phyloP scores from a whole-genome alignment of 306 rosid genomes.

The Castanea mollissima region DNA sequence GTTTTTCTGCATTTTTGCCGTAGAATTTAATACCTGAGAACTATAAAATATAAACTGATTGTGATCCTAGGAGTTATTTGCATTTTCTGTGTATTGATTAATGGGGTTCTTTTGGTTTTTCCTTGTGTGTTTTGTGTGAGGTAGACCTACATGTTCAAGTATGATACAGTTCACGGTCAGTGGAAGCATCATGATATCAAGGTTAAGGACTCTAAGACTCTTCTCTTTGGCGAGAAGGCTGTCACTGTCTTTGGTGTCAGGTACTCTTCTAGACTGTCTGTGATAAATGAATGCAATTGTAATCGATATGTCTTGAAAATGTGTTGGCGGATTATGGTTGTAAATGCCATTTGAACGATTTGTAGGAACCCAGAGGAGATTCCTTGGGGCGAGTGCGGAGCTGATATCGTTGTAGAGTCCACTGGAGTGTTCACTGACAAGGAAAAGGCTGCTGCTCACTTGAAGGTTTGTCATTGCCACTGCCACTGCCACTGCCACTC shows the following conservation, averaged over 20 bases:
- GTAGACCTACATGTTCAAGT: slow-evolving; percentile 78
- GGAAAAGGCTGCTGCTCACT: slow-evolving; percentile 62
- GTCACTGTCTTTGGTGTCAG: slow-evolving; percentile 60
- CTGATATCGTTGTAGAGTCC: slow-evolving; percentile 54
- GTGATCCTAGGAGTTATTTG: background rate
- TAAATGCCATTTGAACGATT: background rate
- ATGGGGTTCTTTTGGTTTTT: background rate
- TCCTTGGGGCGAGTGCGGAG: slow-evolving; percentile 59
- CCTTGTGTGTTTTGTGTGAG: background rate
- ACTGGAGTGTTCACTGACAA: slow-evolving; percentile 59
- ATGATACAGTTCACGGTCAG: slow-evolving; percentile 73
- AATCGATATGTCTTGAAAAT: background rate
- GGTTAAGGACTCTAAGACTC: slow-evolving; percentile 55
- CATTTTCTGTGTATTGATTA: background rate
- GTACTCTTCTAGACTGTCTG: slow-evolving; percentile 12
- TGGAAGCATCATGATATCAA: slow-evolving; percentile 67
- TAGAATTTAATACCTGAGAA: no score
- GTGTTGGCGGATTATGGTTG: background rate
- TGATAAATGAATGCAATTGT: background rate
- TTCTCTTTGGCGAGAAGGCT: slow-evolving; percentile 57
- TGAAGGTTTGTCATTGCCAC: slow-evolving; percentile 41
- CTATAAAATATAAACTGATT: background rate
- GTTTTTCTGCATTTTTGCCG: no score
- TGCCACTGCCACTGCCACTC: no score
- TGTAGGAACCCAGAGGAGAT: slow-evolving; percentile 62